Conservation (phyloP, 176 grass and related monocot genomes). For the Cenchrus fungigraminus region DNA sequence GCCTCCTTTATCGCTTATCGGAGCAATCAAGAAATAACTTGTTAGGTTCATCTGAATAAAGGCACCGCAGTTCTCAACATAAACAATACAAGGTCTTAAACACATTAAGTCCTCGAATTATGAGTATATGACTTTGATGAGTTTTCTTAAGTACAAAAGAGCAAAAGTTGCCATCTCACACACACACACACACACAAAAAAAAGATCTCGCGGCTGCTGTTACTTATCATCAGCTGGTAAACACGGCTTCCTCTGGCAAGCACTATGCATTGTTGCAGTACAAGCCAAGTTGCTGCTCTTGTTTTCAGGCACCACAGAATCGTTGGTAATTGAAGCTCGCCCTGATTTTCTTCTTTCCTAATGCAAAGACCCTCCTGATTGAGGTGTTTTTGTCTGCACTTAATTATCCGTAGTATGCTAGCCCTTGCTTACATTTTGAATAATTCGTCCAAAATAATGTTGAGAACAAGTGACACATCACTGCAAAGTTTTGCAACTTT, state of each 20-base stretch:
- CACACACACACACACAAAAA: neutral
- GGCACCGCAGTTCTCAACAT: too few species aligned
- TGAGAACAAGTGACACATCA: neutral
- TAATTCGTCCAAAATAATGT: neutral
- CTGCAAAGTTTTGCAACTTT: neutral
- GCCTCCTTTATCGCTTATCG: too few species aligned
- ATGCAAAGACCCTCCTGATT: neutral
- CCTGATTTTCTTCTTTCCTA: neutral
- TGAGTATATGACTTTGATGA: too few species aligned
- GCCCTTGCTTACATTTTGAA: neutral
- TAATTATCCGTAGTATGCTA: neutral
- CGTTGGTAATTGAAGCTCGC: neutral
- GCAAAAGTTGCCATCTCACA: neutral
- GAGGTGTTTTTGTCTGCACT: constrained; percentile 11
- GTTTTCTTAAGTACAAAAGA: too few species aligned
- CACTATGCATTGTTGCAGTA: constrained; percentile 20
- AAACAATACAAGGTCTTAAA: too few species aligned
- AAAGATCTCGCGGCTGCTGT: too few species aligned
- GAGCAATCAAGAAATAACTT: too few species aligned
- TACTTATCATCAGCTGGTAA: too few species aligned
- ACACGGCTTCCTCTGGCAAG: neutral
- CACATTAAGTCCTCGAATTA: too few species aligned
- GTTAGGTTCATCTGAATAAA: too few species aligned
- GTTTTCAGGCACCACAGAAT: neutral
- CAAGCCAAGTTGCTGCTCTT: neutral